Evolutionary conservation across 768 basidiomycete genomes (phyloP).

Genomic region (Suillus hirtellus): DNA sequence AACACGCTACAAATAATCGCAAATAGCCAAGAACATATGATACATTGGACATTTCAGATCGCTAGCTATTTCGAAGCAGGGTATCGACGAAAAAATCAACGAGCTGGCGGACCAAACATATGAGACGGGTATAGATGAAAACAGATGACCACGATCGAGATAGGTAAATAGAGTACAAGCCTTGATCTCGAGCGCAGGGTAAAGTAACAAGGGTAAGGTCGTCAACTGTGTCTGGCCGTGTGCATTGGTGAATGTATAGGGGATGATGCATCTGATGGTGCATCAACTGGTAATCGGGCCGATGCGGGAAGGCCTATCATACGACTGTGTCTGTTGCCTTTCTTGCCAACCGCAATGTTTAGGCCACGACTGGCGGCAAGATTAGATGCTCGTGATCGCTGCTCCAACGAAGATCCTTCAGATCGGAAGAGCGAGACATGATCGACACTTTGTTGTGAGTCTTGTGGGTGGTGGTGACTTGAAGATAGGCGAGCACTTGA

Average conservation of each 20-base stretch:
- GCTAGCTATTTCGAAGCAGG: slow-evolving; percentile 12
- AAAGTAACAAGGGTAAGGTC: slow-evolving; percentile 4
- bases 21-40: not conserved
- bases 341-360: slow-evolving; percentile 59
- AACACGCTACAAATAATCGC: not conserved
- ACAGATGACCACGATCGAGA: slow-evolving; percentile 19
- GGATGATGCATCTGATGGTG: slow-evolving; percentile 9
- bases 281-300: slow-evolving; percentile 29
- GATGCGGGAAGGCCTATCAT: slow-evolving; percentile 63
- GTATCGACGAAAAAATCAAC: slow-evolving; percentile 21
- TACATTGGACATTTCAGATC: slow-evolving; percentile 1
- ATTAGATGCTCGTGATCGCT: slow-evolving; percentile 53
- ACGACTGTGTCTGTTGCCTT: slow-evolving; percentile 63
- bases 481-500: slow-evolving; percentile 41
- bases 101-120: slow-evolving; percentile 12
- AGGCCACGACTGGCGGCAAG: slow-evolving; percentile 72
- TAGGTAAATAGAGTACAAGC: slow-evolving; percentile 11
- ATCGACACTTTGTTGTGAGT: slow-evolving; percentile 30
- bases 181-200: not conserved
- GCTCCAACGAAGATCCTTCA: slow-evolving; percentile 34
- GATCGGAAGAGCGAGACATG: slow-evolving; percentile 19
- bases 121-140: slow-evolving; percentile 29
- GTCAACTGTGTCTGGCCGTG: slow-evolving; percentile 28
- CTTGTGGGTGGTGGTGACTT: slow-evolving; percentile 37
- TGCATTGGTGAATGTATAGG: slow-evolving; percentile 21